Base-by-base conservation (phyloP, 345 rosid species). In the Physaria fendleri region DNA sequence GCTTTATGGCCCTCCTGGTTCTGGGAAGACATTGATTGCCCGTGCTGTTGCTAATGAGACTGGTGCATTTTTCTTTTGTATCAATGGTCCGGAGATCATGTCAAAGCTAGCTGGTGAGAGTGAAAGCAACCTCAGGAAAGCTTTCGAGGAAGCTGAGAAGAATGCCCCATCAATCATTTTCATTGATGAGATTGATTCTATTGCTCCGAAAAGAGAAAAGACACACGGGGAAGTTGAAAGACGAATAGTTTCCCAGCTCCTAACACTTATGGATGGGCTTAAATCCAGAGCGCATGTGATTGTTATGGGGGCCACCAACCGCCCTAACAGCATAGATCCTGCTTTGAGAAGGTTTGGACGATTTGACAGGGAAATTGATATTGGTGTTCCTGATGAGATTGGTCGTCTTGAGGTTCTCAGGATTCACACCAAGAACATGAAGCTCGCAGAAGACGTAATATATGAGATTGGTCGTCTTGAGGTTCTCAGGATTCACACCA, bases 381-480 rank as follows among this genome's bases (percentile, higher is more conserved):
- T 91, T 28, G 98, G 98, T 44, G 95, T 91, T 44, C 98, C 98
- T 5, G 98, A 88, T 67, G 98, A 92, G 73, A 78, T 92, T 40
- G 98, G 98, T n/a, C 96, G 98, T 41, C 96, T 92, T 51, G 98
- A 92, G 74, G 98, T 92, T 67, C 93, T 92, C 49, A 88, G 98
- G 29, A 92, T 92, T 47, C 98, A 92, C 64, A 92, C 97, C 0
- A 92, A 88, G 82, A 92, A 92, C 77, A 92, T 92, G 98, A 92
- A 88, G 79, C 89, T 92, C 48, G 75, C 96, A 14, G 97, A 88
- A 59, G 95, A 92, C 77, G 96, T 90, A 81, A n/a, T n/a, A n/a
- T n/a, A n/a, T n/a, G n/a, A n/a, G n/a, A n/a, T n/a, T n/a, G n/a
- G n/a, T n/a, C n/a, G n/a, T n/a, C n/a, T n/a, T n/a, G n/a, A n/a